Conservation (phyloP, 345 rosid genomes). For the Moricandia arvensis region DNA sequence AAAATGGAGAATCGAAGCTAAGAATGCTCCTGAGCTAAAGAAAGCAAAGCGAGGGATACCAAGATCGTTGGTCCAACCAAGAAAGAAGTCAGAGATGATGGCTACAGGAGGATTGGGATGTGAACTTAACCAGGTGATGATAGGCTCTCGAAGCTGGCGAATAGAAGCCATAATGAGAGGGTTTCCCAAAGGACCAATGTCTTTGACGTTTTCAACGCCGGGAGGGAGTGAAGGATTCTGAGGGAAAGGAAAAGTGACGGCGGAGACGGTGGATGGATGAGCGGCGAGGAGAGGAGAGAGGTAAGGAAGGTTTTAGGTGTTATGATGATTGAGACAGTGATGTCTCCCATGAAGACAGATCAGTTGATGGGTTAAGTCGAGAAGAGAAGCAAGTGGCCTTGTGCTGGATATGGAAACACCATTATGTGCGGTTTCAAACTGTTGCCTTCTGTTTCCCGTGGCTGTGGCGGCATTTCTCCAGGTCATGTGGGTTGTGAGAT, state of each 20-base stretch:
- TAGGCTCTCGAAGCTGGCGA: background rate
- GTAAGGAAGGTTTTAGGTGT: background rate
- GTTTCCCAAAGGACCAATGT: background rate
- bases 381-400: background rate
- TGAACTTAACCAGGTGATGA: background rate
- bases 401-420: slow-evolving; percentile 1
- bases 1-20: slow-evolving; percentile 31
- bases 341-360: background rate
- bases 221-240: background rate
- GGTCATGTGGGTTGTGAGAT: background rate
- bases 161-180: background rate
- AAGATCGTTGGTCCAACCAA: background rate
- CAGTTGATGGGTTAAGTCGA: background rate
- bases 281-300: background rate
- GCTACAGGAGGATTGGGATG: background rate
- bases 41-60: slow-evolving; percentile 51
- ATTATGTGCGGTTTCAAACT: slow-evolving; percentile 30
- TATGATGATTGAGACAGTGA: background rate
- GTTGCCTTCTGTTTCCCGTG: background rate
- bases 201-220: background rate
- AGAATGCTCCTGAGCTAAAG: slow-evolving; percentile 42
- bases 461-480: background rate
- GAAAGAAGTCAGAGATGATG: background rate
- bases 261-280: background rate
- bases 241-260: background rate